phyloP scores from a whole-genome alignment of 371 early-diverging fungal genomes.

The Lichtheimia ornata region DNA sequence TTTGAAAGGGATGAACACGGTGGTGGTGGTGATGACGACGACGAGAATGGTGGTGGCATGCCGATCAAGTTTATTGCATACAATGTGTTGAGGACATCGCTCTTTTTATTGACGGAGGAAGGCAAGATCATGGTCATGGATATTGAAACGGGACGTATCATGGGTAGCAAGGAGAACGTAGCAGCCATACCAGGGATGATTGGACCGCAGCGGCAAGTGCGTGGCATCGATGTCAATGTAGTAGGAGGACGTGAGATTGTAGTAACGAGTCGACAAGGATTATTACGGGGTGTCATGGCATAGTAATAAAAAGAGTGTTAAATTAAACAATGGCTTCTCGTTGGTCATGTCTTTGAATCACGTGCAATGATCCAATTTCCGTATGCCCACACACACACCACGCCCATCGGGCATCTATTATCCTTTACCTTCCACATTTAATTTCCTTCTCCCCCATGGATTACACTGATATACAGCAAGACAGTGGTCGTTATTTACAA shows the following conservation, averaged over 20 bases:
- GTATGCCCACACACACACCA: too few relatives aligned
- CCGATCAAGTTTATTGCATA: slow-evolving; percentile 51
- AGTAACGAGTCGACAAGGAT: slow-evolving; percentile 45
- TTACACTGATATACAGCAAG: slow-evolving; percentile 33
- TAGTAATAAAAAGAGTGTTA: neutral
- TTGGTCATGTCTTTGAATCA: too few relatives aligned
- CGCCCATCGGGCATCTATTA: too few relatives aligned
- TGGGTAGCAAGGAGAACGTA: slow-evolving; percentile 35
- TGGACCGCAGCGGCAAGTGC: slow-evolving; percentile 22
- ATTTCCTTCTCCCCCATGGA: slow-evolving; percentile 19
- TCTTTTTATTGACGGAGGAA: slow-evolving; percentile 50
- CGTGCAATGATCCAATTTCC: too few relatives aligned
- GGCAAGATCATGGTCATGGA: slow-evolving; percentile 50
- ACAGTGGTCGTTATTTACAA: slow-evolving; percentile 48
- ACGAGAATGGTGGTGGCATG: slow-evolving; percentile 11
- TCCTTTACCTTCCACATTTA: neutral
- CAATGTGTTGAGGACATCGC: slow-evolving; percentile 40
- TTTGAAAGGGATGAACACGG: slow-evolving; percentile 25
- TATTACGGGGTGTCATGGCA: slow-evolving; percentile 30
- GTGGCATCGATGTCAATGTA: slow-evolving; percentile 50
- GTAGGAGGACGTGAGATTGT: slow-evolving; percentile 45
- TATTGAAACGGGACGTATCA: slow-evolving; percentile 45
- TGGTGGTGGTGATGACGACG: neutral
- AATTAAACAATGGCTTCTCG: too few relatives aligned
- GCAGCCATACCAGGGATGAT: slow-evolving; percentile 16